phyloP scores from a whole-genome alignment of 257 asterid genomes.

The Craterostigma plantagineum region DNA sequence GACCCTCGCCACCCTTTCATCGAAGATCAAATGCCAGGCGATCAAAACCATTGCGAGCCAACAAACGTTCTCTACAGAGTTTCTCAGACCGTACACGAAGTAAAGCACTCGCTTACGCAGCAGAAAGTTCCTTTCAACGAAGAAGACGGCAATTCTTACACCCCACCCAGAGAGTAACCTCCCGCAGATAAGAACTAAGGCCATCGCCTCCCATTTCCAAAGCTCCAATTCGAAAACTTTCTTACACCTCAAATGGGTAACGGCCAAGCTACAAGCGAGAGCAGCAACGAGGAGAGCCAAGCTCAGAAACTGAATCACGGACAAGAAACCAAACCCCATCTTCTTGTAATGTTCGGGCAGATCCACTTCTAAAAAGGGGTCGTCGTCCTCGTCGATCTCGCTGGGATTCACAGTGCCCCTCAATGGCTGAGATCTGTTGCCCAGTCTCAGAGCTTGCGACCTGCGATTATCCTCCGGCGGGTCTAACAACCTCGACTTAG shows the following conservation, averaged over 20 bases:
- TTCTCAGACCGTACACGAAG: conserved; percentile 71
- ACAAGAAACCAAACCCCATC: conserved; percentile 27
- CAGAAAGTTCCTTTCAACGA: conserved; percentile 49
- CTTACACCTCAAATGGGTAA: conserved; percentile 14
- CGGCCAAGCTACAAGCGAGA: conserved; percentile 31
- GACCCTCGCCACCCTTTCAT: conserved; percentile 30
- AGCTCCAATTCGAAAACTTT: conserved; percentile 19
- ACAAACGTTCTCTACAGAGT: conserved; percentile 56
- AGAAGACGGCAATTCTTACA: conserved; percentile 39
- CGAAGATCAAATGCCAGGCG: conserved; percentile 71
- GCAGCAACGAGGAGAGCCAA: conserved; percentile 33
- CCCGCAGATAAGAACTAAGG: conserved; percentile 66
- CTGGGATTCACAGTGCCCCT: conserved; percentile 20
- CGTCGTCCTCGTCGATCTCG: conserved; percentile 63
- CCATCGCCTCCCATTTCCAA: conserved; percentile 83
- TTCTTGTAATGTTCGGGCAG: conserved; percentile 56
- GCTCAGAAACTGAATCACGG: conserved; percentile 42
- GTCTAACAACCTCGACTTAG: conserved; percentile 50
- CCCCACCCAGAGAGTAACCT: conserved; percentile 74
- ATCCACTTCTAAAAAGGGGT: conserved; percentile 58
- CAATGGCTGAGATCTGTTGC: conserved; percentile 23
- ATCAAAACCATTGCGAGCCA: conserved; percentile 71
- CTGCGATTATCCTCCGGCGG: conserved; percentile 32
- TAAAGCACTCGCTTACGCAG: conserved; percentile 60
- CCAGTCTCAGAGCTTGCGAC: conserved; percentile 17